Evolutionary conservation across 1,139 yeast genomes (phyloP), one percentile per base, ranked within the genome.

Genomic region (Debaryomyces subglobosus): DNA sequence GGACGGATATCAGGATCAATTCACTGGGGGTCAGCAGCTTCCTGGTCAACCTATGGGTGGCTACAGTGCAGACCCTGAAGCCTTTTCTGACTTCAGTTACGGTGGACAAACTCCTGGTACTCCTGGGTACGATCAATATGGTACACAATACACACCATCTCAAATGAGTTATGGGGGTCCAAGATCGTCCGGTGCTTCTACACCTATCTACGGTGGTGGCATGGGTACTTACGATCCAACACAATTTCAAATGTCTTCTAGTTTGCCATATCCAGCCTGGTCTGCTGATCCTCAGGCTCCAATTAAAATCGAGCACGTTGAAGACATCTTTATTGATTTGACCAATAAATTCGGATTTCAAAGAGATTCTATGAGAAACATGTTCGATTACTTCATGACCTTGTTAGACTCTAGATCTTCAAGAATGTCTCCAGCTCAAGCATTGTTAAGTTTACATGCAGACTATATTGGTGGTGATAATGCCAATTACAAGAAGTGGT

Each of bases 391-490:
- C 70, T 86, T 94, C 68, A 88, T 95, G 97, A 83, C 89, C 25
- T 78, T 92, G 60, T 79, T 95, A 64, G 99, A 95, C 66, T 94
- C 99, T 8, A 84, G 98, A 67, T 82, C 98, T 9, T 90, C 97
- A 46, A 86, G 99, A 72, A 90, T 92, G 96, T 85, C 97, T 16
- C 97, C 99, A 23, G 88, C 90, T 53, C 96, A 90, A 69, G 99
- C 99, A 23, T 77, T 95, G 59, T 78, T 91, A 53, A 85, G 96
- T 45, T 79, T 95, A 57, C 99, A 95, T 65, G 96, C 98, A 39
- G 99, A 95, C 68, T 95, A 94, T 73, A 92, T 75, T 57, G 79
- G 79, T 35, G 79, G 79, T 41, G 73, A 71, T 18, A 63, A 67
- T 49, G 72, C 79, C 41, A 75, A 75, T 56, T 75, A 71, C 57